Percentiles rank a stretch among this genome's conserved stretches.
phyloP scores from a whole-genome alignment of 345 rosid species.

The Populus euphratica region DNA sequence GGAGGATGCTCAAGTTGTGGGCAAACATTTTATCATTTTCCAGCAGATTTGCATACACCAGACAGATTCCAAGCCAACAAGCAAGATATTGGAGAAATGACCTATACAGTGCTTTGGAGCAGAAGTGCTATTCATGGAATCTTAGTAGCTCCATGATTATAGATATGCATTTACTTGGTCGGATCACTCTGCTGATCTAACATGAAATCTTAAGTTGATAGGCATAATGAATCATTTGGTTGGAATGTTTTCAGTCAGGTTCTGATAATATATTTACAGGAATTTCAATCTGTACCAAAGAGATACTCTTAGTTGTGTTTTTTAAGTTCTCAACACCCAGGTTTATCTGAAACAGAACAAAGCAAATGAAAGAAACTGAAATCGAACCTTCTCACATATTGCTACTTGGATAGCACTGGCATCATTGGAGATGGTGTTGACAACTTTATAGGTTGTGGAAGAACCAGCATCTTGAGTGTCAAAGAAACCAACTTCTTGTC shows the following conservation, averaged over 20 bases:
- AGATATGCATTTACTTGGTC: not conserved
- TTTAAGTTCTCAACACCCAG: not conserved
- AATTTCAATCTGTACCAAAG: not conserved
- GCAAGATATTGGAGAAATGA: too few species aligned
- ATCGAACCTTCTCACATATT: slow-evolving; percentile 54
- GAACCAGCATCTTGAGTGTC: slow-evolving; percentile 62
- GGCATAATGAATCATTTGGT: not conserved
- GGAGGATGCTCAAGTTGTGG: not conserved
- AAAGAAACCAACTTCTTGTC: slow-evolving; percentile 62
- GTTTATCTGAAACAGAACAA: not conserved
- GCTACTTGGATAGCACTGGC: slow-evolving; percentile 67
- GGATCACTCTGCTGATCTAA: not conserved
- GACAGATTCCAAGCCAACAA: not conserved
- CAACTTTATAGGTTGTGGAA: slow-evolving; percentile 57
- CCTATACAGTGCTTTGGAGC: too few species aligned
- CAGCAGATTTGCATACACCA: not conserved
- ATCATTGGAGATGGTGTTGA: slow-evolving; percentile 55
- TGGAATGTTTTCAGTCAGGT: not conserved
- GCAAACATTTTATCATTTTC: not conserved
- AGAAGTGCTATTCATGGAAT: too few species aligned
- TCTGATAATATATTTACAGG: too few species aligned
- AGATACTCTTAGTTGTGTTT: too few species aligned
- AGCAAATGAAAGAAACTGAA: not conserved
- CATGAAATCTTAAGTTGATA: too few species aligned
- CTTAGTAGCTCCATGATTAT: too few species aligned